Percentiles rank a stretch among this genome's conserved stretches.
Conservation (phyloP, 495 filamentous ascomycete species). For the Parathielavia appendiculata region DNA sequence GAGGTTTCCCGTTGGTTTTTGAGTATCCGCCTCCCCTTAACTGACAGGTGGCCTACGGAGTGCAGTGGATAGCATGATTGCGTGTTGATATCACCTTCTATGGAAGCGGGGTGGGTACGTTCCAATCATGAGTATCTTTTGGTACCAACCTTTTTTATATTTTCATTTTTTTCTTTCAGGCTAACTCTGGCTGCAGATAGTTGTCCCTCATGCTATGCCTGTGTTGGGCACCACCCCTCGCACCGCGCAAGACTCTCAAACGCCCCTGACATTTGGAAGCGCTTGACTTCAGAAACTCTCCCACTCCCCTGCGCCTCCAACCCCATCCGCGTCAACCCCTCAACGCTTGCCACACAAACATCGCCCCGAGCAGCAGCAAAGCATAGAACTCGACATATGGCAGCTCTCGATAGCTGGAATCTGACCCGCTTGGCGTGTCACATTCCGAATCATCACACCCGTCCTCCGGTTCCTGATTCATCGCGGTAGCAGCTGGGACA, state of each 20-base stretch:
- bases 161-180: too few relatives aligned
- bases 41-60: not conserved
- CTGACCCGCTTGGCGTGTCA: not conserved
- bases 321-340: not conserved
- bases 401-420: not conserved
- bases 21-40: not conserved
- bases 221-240: too few relatives aligned
- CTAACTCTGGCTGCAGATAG: not conserved
- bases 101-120: too few relatives aligned
- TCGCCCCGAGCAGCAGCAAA: constrained; percentile 5
- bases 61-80: not conserved
- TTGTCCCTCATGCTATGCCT: not conserved
- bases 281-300: not conserved
- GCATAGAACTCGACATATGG: not conserved
- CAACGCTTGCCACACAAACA: constrained; percentile 11
- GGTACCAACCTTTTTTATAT: too few relatives aligned
- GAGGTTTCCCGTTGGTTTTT: not conserved
- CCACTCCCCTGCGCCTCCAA: not conserved
- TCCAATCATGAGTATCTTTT: too few relatives aligned
- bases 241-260: too few relatives aligned
- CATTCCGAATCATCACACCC: not conserved
- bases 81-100: too few relatives aligned
- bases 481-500: not conserved
- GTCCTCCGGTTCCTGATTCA: not conserved
- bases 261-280: too few relatives aligned